Evolutionary conservation across 129 eudicot genomes (phyloP).

Genomic region (Chrysanthemum seticuspe): DNA sequence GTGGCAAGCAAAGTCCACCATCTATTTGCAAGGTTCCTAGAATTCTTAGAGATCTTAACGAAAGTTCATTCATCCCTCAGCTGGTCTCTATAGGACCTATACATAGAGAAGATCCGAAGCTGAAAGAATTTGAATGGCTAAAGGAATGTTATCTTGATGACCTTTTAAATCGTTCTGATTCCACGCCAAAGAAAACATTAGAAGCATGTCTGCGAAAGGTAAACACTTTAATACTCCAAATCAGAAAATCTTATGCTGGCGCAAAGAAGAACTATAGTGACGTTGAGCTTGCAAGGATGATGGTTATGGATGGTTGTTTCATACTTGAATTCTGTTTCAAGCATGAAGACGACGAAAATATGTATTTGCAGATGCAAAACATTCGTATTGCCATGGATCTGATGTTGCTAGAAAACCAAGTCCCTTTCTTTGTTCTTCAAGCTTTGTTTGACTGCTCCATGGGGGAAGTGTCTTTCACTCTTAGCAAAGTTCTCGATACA

Average conservation of each 20-base stretch:
- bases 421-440: neutral
- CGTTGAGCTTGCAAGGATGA: conserved; percentile 19
- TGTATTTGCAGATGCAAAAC: neutral
- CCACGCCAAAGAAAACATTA: neutral
- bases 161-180: too few species aligned
- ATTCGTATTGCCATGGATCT: neutral
- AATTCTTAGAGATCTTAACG: too few species aligned
- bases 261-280: neutral
- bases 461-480: neutral
- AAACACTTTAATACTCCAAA: neutral
- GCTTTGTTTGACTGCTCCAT: neutral
- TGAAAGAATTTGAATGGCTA: too few species aligned
- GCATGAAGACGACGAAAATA: neutral
- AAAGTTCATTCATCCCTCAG: too few species aligned
- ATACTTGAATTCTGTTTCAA: conserved; percentile 2
- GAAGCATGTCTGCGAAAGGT: neutral
- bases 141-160: too few species aligned
- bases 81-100: too few species aligned
- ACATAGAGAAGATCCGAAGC: too few species aligned
- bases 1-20: too few species aligned
- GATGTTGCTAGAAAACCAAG: neutral
- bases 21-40: too few species aligned
- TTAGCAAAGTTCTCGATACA: neutral
- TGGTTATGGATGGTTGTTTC: conserved; percentile 31
- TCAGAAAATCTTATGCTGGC: neutral